Base-by-base conservation (phyloP, 2,329 filamentous ascomycete species). In the Tolypocladium tundrense region DNA sequence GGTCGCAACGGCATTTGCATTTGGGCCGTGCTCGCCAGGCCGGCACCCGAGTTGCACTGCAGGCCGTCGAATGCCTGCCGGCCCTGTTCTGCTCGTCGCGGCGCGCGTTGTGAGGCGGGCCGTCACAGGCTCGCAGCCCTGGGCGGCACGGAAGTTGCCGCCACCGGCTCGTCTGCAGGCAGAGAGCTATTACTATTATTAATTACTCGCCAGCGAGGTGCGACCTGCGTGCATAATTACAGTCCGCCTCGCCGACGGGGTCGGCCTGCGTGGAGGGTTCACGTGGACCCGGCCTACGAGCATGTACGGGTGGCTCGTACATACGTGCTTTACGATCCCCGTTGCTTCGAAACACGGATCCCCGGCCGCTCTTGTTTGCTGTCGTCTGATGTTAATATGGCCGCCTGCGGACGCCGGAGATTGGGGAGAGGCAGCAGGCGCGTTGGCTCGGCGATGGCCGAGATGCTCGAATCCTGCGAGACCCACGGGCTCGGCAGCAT, bases 21-120 rank as follows among this genome's bases (percentile, higher is more conserved):
- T 48, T 39, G 42, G 42, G 40, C 42, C 40, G 33, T 7, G 4
- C 27, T 27, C 27, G 27, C 4, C n/a, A 48, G 40, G 54, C 16
- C 54, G 54, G 42, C 54, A 48, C n/a, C 42, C 54, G 27, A 33
- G 54, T 55, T 14, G 41, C 54, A 55, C 54, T 39, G 54, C 54
- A 55, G 54, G 41, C 42, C 1, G 45, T 16, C 7, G 45, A 33
- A 50, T 19, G 45, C 33, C 45, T 50, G 45, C 45, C 45, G 45
- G 27, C 27, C 45, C 27, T 50, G 45, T n/a, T 4, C 24, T 31
- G 27, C 27, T 50, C 1, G 27, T 50, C 27, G n/a, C 27, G 27
- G 45, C 45, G 2, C 45, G 45, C 7, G 24, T 33, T 24, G 27
- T 4, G 27, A 33, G 3, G 27, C 45, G 27, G 45, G 45, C 45